Base-by-base conservation (phyloP, 306 rosid genomes). In the Malus sieversii region DNA sequence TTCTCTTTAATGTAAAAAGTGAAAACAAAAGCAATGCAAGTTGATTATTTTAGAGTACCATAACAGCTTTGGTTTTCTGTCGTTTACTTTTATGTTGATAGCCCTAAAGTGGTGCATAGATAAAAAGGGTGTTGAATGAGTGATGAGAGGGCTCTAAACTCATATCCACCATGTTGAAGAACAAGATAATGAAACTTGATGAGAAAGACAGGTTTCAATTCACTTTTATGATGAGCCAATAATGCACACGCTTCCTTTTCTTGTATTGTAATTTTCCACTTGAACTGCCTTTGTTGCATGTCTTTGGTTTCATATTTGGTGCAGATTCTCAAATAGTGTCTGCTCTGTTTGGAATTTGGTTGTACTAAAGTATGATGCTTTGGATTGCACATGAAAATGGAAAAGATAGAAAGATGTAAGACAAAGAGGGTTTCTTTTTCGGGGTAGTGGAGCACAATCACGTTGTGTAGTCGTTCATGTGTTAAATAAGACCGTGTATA, bases 251-350 rank as follows among this genome's bases (percentile, higher is more conserved):
- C 62, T 48, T 14, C 20, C 35, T 32, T 13, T 4, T 35, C 25
- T 57, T 69, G 53, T 66, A 1, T 32, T 44, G 78, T 55, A 73
- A 22, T 22, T n/a, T 58, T 27, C 53, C 76, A 72, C 62, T 78
- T 55, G 25, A 25, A 19, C 33, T 11, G 32, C 22, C 51, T 13
- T 40, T 16, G 76, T 72, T 72, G 77, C 68, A 60, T 73, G 11
- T 10, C 10, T 73, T 73, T 40, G 58, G 77, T 5, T 59, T 59
- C 58, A 40, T 42, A 59, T 59, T 9, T 59, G 57, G 19, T 2
- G 42, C n/a, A 16, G 68, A 60, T 27, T 22, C 71, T 52, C 64
- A 23, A 66, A 51, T 38, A 6, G 1, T 46, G 48, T n/a, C 62
- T 48, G 5, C 22, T 22, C 3, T 23, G 23, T 75, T 46, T 75